Evolutionary conservation across 768 basidiomycete species (phyloP).

Genomic region (Fomitopsis pulvina): DNA sequence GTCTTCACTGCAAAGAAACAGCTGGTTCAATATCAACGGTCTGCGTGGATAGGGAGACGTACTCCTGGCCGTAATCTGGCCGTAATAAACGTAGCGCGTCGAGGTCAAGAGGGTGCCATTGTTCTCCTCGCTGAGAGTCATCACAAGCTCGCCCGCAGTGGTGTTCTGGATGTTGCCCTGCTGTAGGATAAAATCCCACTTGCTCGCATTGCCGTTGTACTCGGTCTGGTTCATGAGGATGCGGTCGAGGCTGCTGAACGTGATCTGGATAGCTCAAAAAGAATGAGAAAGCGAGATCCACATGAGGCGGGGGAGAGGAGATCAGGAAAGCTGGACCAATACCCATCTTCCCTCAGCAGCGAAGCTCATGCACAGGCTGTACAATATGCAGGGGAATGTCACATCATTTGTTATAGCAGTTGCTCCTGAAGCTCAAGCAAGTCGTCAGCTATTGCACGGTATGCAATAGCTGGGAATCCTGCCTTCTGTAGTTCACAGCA

Average conservation of each 20-base stretch:
- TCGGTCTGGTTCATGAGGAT: constrained; percentile 58
- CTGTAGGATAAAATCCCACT: constrained; percentile 70
- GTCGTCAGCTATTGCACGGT: too few species aligned
- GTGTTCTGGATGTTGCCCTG: constrained; percentile 58
- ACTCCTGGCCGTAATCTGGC: constrained; percentile 63
- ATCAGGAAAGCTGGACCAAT: too few species aligned
- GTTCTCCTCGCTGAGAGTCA: constrained; percentile 62
- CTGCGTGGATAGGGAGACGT: constrained; percentile 9
- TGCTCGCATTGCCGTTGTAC: constrained; percentile 69
- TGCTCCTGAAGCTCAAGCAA: too few species aligned
- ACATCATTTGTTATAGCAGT: too few species aligned
- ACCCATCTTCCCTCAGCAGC: too few species aligned
- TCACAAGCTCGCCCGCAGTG: constrained; percentile 55
- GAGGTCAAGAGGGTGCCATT: constrained; percentile 76
- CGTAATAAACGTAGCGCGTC: constrained; percentile 80
- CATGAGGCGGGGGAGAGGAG: too few species aligned
- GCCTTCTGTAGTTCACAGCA: too few species aligned
- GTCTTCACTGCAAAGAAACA: constrained; percentile 53
- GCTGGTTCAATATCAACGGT: not conserved
- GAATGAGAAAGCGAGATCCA: too few species aligned
- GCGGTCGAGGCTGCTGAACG: constrained; percentile 58
- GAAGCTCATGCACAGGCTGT: too few species aligned
- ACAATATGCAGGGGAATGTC: too few species aligned
- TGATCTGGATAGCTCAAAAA: constrained; percentile 38
- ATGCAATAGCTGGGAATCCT: too few species aligned